Conservation (phyloP, 2,329 filamentous ascomycete genomes). For the Tolypocladium pustulatum region DNA sequence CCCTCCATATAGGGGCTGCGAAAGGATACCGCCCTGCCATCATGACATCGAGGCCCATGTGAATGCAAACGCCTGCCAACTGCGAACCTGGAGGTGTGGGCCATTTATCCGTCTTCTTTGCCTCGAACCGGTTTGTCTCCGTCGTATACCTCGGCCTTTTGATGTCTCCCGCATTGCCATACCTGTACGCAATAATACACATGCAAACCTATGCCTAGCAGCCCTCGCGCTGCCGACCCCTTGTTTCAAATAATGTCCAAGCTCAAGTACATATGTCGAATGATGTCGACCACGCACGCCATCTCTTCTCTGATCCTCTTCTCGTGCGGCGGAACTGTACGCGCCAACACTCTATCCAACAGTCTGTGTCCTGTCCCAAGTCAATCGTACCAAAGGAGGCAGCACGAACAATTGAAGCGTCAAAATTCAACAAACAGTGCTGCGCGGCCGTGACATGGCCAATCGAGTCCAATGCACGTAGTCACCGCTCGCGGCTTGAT, state of each 20-base stretch:
- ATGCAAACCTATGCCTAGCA: background rate
- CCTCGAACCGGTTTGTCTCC: background rate
- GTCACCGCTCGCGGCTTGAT: background rate
- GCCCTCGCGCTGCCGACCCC: background rate
- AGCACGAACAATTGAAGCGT: background rate
- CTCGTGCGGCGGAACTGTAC: background rate
- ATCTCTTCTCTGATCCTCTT: background rate
- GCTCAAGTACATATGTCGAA: background rate
- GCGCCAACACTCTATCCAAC: background rate
- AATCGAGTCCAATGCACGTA: background rate
- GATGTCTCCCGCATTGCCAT: background rate
- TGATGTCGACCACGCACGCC: background rate
- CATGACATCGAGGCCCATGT: constrained; percentile 1
- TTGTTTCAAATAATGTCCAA: background rate
- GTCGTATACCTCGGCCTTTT: background rate
- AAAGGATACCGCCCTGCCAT: background rate
- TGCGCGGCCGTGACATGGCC: background rate
- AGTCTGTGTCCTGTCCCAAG: background rate
- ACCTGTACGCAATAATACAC: background rate
- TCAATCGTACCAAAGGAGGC: background rate
- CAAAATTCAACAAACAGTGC: background rate
- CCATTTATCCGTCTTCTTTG: background rate
- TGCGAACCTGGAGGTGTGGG: background rate
- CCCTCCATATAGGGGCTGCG: background rate
- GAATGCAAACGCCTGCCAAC: constrained; percentile 3